Base-by-base conservation (phyloP, 306 rosid species). In the Vigna angularis region DNA sequence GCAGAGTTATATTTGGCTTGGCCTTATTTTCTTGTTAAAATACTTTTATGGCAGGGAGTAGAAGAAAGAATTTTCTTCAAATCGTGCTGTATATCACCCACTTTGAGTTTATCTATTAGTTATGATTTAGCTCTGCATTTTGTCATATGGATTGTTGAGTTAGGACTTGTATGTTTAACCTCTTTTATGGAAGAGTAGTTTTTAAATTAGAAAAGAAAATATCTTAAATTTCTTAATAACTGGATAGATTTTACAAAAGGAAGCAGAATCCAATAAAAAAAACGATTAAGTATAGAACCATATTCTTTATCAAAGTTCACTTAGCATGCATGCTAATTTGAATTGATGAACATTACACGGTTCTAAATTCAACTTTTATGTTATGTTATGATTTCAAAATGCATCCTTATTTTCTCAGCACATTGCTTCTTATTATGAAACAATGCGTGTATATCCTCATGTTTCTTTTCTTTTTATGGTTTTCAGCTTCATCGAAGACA, bases 401-500 rank as follows among this genome's bases (percentile, higher is more conserved):
- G 42, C 56, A 50, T 4, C 48, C 74, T 9, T 72, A 7, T 15
- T 20, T 73, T 26, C 16, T 57, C 56, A 40, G 4, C 18, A 24
- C 28, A 57, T 15, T 15, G 14, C 26, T 36, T 57, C 47, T 56
- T 45, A 56, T 49, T 50, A 73, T 20, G 11, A 18, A 73, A 62
- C 24, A 9, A 56, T 51, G 50, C 51, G 63, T 50, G 8, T 38
- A 18, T 67, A 70, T 40, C 56, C 26, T 48, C 61, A 40, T 62
- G 38, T 61, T 28, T 66, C 32, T 53, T 9, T 44, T 69, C 45
- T 45, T 47, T 4, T 30, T 51, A 67, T 66, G 69, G 50, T 74
- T 85, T 81, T 78, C 91, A 92, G 97, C 88, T 79, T 90, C 93
- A 14, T 87, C 97, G 24, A 92, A 90, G 88, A 66, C 30, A 66